Evolutionary conservation across 1,139 yeast species (phyloP).

Genomic region (Geotrichum carabidarum): DNA sequence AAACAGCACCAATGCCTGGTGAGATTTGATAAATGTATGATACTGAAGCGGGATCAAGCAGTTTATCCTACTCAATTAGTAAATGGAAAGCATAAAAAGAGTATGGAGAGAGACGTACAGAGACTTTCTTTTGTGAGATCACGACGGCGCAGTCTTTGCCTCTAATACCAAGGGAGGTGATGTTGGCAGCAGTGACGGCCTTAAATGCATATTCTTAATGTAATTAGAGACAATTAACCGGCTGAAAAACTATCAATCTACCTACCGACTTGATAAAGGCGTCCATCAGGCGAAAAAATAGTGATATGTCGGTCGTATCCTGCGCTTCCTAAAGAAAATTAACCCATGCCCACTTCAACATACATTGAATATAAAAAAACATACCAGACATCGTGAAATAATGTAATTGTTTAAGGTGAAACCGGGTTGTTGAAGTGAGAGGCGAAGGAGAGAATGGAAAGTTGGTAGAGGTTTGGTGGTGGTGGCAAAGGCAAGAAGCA

Average conservation of each 20-base stretch:
- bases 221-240: neutral
- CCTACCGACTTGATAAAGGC: constrained; percentile 82
- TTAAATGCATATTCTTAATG: constrained; percentile 77
- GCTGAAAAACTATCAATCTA: neutral
- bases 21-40: constrained; percentile 81
- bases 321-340: constrained; percentile 39
- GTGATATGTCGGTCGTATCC: constrained; percentile 98
- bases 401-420: neutral
- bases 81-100: constrained; percentile 9
- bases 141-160: constrained; percentile 89
- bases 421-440: neutral
- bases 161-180: constrained; percentile 80
- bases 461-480: constrained; percentile 5
- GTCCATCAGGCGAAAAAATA: constrained; percentile 96
- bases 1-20: constrained; percentile 78
- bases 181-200: constrained; percentile 88
- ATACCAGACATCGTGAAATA: constrained; percentile 17
- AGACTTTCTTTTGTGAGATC: constrained; percentile 90
- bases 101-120: constrained; percentile 35
- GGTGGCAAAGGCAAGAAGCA: constrained; percentile 1
- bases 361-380: neutral
- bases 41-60: constrained; percentile 79
- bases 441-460: neutral
- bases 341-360: neutral
- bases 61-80: constrained; percentile 50